These are phyloP conservation scores for Saprolegnia diclina DNA, from an alignment of 352 stramenopile species.

Conservation along the genomic window DNA sequence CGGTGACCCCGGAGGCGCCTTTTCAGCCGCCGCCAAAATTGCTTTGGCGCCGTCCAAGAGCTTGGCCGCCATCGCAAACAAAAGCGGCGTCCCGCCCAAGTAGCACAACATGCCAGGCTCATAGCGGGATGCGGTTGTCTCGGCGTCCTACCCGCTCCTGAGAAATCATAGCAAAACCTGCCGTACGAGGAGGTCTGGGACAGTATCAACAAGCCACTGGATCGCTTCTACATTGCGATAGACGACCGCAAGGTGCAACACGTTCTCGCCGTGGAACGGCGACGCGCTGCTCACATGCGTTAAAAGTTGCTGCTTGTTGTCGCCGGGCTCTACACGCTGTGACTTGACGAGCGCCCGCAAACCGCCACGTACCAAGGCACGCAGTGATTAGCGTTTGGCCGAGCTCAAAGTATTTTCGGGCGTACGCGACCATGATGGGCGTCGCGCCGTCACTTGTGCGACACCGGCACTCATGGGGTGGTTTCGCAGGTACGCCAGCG, in stretches of 20 bases:
- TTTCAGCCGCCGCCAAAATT: conserved; percentile 34
- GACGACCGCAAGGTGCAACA: conserved; percentile 65
- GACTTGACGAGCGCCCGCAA: background rate
- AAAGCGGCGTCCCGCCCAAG: conserved; percentile 49
- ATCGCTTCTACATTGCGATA: conserved; percentile 38
- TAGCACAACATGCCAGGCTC: conserved; percentile 45
- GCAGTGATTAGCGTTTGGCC: conserved; percentile 38
- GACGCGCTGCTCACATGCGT: conserved; percentile 32
- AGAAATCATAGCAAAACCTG: background rate
- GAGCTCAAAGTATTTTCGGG: conserved; percentile 49
- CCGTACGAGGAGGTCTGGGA: conserved; percentile 37
- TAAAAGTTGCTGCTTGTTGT: conserved; percentile 3
- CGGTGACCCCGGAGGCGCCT: background rate
- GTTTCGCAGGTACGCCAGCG: conserved; percentile 13
- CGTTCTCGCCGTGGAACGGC: conserved; percentile 56
- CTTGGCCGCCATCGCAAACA: conserved; percentile 56
- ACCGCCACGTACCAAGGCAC: conserved; percentile 6
- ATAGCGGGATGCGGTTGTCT: conserved; percentile 50
- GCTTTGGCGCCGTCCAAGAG: conserved; percentile 42
- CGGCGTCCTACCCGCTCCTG: conserved; percentile 27
- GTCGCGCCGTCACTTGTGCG: conserved; percentile 48
- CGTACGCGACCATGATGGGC: conserved; percentile 47
- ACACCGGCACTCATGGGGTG: conserved; percentile 20
- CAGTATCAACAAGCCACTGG: conserved; percentile 37
- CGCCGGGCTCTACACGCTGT: background rate